Conservation (phyloP, 2,329 filamentous ascomycete species). For the Ambrosiella beaveri region DNA sequence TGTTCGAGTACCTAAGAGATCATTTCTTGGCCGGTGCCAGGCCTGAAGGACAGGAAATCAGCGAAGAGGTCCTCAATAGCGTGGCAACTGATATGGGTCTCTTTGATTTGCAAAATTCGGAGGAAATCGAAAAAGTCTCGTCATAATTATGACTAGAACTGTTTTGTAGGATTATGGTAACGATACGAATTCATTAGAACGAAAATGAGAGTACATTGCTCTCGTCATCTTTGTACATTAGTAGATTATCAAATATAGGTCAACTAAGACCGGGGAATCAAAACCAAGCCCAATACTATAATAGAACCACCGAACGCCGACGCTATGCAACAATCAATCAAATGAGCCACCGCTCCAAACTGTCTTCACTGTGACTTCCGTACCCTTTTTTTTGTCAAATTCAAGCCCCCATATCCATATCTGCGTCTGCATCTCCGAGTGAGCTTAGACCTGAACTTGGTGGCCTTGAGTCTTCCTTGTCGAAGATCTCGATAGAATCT, state of each 20-base stretch:
- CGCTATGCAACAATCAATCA: conserved; percentile 24
- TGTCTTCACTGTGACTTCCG: background rate
- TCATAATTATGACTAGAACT: conserved; percentile 3
- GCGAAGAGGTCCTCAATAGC: conserved; percentile 17
- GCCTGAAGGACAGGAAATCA: conserved; percentile 13
- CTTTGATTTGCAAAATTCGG: conserved; percentile 16
- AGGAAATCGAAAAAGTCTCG: background rate
- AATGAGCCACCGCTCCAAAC: conserved; percentile 1
- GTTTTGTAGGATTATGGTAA: background rate
- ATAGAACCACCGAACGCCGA: conserved; percentile 21
- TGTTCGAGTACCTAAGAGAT: conserved; percentile 25
- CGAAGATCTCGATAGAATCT: background rate
- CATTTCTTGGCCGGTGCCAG: conserved; percentile 3
- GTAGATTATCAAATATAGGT: background rate
- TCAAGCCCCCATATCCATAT: conserved; percentile 21
- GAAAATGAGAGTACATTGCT: background rate
- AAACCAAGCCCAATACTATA: background rate
- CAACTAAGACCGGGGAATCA: background rate
- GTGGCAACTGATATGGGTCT: conserved; percentile 29
- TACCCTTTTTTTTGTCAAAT: conserved; percentile 26
- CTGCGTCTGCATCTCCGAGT: conserved; percentile 31
- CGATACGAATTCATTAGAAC: background rate
- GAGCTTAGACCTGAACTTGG: conserved; percentile 41
- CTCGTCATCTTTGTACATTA: conserved; percentile 5
- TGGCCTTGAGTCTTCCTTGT: conserved; percentile 23